Conservation (phyloP, 129 eudicot species). For the Calendula officinalis region DNA sequence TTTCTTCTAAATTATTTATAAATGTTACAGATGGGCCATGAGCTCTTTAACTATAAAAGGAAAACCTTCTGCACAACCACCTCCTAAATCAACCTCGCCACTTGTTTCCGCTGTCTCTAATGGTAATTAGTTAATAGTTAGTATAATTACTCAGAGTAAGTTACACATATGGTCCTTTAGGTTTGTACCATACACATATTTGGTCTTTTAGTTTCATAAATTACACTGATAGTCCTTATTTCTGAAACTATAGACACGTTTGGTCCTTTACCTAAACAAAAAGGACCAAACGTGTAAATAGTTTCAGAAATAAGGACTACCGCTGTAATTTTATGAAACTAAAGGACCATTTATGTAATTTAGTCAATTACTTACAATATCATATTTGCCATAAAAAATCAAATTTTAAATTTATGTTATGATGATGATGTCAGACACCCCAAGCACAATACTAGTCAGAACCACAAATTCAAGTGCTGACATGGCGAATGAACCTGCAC, state of each 20-base stretch:
- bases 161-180: neutral
- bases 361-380: constrained; percentile 5
- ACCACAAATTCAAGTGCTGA: constrained; percentile 44
- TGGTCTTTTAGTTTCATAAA: too few relatives aligned
- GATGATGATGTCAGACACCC: constrained; percentile 25
- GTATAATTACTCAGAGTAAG: constrained; percentile 1
- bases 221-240: too few relatives aligned
- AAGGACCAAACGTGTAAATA: too few relatives aligned
- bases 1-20: neutral
- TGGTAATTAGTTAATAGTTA: constrained; percentile 54
- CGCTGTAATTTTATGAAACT: too few relatives aligned
- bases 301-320: too few relatives aligned
- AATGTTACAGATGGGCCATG: constrained; percentile 95
- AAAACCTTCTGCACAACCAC: constrained; percentile 56
- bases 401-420: neutral
- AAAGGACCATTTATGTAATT: neutral
- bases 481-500: constrained; percentile 52
- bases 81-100: constrained; percentile 55
- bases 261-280: too few relatives aligned
- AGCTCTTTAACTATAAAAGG: constrained; percentile 81
- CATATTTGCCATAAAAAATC: neutral
- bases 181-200: too few relatives aligned
- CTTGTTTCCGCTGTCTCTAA: constrained; percentile 52
- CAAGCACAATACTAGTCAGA: constrained; percentile 36
- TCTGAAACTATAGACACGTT: too few relatives aligned